A percentile compares a stretch with the other conserved stretches of the same genome.
phyloP scores from a whole-genome alignment of 805 yeast species.

The Tetrapisispora pingtungensis region DNA sequence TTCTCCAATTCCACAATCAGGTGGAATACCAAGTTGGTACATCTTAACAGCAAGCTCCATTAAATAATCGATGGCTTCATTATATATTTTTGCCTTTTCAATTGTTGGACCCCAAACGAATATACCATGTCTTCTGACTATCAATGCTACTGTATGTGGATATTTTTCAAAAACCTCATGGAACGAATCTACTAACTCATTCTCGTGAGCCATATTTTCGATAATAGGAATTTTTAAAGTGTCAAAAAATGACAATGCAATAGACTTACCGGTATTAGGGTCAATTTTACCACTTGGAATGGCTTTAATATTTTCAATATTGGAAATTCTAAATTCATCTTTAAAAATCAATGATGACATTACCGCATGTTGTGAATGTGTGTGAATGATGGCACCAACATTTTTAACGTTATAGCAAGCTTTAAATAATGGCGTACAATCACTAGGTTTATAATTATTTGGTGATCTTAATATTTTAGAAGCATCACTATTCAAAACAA shows the following conservation, averaged over 20 bases:
- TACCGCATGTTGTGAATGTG: slow-evolving; percentile 86
- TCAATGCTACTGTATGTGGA: slow-evolving; percentile 74
- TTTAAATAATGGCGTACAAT: slow-evolving; percentile 83
- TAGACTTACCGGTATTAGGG: slow-evolving; percentile 31
- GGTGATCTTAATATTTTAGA: slow-evolving; percentile 54
- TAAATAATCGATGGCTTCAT: slow-evolving; percentile 86
- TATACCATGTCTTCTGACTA: slow-evolving; percentile 88
- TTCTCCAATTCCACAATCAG: slow-evolving; percentile 31
- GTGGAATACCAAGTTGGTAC: slow-evolving; percentile 58
- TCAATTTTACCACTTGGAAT: slow-evolving; percentile 58
- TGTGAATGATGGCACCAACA: slow-evolving; percentile 91
- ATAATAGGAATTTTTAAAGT: slow-evolving; percentile 79
- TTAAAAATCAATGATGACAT: slow-evolving; percentile 63
- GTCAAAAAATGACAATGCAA: slow-evolving; percentile 63
- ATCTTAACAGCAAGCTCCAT: slow-evolving; percentile 77
- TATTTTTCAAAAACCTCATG: slow-evolving; percentile 54
- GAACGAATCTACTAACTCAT: slow-evolving; percentile 61
- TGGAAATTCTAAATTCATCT: slow-evolving; percentile 62
- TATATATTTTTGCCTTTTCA: slow-evolving; percentile 87
- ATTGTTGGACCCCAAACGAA: slow-evolving; percentile 94
- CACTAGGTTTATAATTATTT: slow-evolving; percentile 66
- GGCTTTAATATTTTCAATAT: slow-evolving; percentile 90
- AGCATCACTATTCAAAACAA: slow-evolving; percentile 47
- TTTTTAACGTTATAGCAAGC: slow-evolving; percentile 56
- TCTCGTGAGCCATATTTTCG: slow-evolving; percentile 84